Evolutionary conservation across 306 rosid genomes (phyloP), one percentile per base, ranked within the genome.

Genomic region (Vicia faba): DNA sequence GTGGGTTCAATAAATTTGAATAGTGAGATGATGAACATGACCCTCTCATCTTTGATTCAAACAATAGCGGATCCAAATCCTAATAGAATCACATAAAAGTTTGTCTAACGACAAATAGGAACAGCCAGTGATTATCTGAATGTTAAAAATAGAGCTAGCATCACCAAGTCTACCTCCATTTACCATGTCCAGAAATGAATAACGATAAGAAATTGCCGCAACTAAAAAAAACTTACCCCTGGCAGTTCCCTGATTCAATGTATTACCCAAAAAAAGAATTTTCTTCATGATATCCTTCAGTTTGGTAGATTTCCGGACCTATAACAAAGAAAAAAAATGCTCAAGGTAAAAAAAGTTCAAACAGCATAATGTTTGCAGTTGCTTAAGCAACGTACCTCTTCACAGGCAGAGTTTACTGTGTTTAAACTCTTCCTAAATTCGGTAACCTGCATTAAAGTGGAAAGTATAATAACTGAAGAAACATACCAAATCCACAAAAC

Each of bases 191-290:
- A 74, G 63, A 72, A 67, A 63, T 5, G 12, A 29, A 57, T 20
- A 54, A 57, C 54, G 69, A 63, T 19, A 62, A 44, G 46, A 57
- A 67, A 50, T 25, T 71, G 46, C 48, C 50, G 28, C 48, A 26
- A 69, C 28, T 7, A 35, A 19, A 76, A 66, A 56, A 68, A 8
- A 73, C 88, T 76, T 79, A 86, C 99, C 99, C 85, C 99, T 95
- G 16, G 97, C 97, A 36, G 97, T 95, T 84, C 99, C 99, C 81
- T 95, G 92, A 81, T 95, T 95, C 78, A 95, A 77, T 62, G 95
- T 88, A 69, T 95, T 95, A 49, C 99, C 99, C 79, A 95, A 81
- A 71, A 75, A 88, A 28, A 95, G 95, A 73, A 95, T 95, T 75
- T 82, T 88, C 83, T 82, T 84, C 97, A 90, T 78, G 58, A 95